Evolutionary conservation across 169 alveolate species (phyloP).

Genomic region (Theileria parva): DNA sequence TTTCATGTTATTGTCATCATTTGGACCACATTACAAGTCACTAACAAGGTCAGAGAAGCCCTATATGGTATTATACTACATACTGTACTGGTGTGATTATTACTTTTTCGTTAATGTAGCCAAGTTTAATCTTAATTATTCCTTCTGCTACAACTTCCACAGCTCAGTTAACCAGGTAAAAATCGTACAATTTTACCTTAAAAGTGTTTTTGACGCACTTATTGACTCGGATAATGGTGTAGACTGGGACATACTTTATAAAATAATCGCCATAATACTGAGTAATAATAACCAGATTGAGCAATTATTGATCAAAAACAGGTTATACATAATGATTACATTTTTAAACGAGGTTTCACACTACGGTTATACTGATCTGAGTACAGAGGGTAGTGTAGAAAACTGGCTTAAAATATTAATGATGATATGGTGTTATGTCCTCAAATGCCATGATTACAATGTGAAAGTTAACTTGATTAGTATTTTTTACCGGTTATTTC

Average conservation of each 20-base stretch:
- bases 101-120: neutral
- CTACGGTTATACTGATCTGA: neutral
- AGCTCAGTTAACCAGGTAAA: neutral
- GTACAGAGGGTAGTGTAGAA: conserved; percentile 24
- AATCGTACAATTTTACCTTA: neutral
- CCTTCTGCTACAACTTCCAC: conserved; percentile 6
- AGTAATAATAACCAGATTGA: neutral
- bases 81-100: neutral
- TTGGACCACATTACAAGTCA: conserved; percentile 1
- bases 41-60: neutral
- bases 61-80: neutral
- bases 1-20: neutral
- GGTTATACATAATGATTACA: conserved; percentile 1
- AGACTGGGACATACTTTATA: conserved; percentile 13
- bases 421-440: conserved; percentile 53
- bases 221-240: neutral
- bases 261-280: conserved; percentile 3
- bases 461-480: neutral
- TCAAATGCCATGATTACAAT: conserved; percentile 1
- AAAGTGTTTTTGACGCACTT: neutral
- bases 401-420: conserved; percentile 33
- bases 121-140: neutral
- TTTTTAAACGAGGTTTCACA: neutral
- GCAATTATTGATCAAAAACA: neutral
- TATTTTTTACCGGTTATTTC: neutral